Conservation (phyloP, 768 basidiomycete genomes). For the Termitomyces sp. region DNA sequence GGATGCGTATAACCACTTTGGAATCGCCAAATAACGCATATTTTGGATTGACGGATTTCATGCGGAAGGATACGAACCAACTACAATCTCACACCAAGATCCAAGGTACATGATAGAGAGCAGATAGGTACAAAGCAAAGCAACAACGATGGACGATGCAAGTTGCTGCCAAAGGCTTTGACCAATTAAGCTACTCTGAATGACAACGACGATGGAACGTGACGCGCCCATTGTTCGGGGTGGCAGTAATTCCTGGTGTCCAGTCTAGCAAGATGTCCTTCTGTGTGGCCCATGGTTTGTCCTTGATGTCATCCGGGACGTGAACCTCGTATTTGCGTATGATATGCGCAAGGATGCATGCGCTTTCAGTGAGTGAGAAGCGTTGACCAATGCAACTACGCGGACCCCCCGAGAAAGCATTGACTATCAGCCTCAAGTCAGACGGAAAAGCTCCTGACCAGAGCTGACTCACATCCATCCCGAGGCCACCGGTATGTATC, state of each 20-base stretch:
- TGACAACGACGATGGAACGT: slow-evolving; percentile 9
- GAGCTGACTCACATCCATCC: slow-evolving; percentile 33
- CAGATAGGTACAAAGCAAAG: neutral
- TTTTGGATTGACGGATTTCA: neutral
- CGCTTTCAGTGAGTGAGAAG: slow-evolving; percentile 36
- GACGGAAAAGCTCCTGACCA: neutral
- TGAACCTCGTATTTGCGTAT: slow-evolving; percentile 34
- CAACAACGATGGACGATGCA: neutral
- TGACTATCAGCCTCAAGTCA: slow-evolving; percentile 18
- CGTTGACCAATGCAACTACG: slow-evolving; percentile 46
- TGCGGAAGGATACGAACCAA: too few species aligned
- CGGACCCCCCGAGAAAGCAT: slow-evolving; percentile 39
- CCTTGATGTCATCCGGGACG: slow-evolving; percentile 29
- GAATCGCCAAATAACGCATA: neutral
- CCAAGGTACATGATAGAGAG: neutral
- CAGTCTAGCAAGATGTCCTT: slow-evolving; percentile 27
- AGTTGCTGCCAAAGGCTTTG: neutral
- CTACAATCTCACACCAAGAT: neutral
- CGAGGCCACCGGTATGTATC: slow-evolving; percentile 45
- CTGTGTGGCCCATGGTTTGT: slow-evolving; percentile 24
- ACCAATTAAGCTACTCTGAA: neutral
- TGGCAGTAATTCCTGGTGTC: slow-evolving; percentile 29
- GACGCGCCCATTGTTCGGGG: slow-evolving; percentile 25
- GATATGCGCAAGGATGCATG: slow-evolving; percentile 37
- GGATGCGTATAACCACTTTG: neutral